Evolutionary conservation across 1,139 yeast species (phyloP).

Genomic region (Nakaseomyces glabratus): DNA sequence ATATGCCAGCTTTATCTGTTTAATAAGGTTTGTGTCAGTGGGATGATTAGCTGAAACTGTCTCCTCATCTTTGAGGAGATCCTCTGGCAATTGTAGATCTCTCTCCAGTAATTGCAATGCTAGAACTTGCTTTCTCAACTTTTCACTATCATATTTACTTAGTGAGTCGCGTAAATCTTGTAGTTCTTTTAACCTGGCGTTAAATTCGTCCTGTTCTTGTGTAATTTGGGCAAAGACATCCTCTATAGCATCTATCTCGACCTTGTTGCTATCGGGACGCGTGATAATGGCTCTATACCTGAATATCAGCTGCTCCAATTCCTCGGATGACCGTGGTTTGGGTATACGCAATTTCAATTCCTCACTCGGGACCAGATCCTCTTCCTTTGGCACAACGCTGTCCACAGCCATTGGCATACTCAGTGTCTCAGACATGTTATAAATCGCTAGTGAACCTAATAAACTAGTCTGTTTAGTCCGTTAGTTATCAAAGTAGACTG

Average conservation of each 20-base stretch:
- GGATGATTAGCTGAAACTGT: neutral
- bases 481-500: no score
- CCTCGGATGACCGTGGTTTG: slow-evolving; percentile 22
- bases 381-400: neutral
- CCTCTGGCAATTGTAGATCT: slow-evolving; percentile 65
- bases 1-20: slow-evolving; percentile 26
- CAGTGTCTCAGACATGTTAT: slow-evolving; percentile 4
- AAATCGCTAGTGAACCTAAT: no score
- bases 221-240: slow-evolving; percentile 30
- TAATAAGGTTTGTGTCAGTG: slow-evolving; percentile 8
- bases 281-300: slow-evolving; percentile 28
- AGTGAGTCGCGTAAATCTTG: slow-evolving; percentile 21
- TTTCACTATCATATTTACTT: slow-evolving; percentile 37
- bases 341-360: slow-evolving; percentile 17
- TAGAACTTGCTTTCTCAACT: slow-evolving; percentile 58
- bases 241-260: slow-evolving; percentile 32
- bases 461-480: no score
- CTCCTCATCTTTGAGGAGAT: slow-evolving; percentile 29
- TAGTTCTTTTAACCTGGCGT: slow-evolving; percentile 28
- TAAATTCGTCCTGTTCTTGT: slow-evolving; percentile 33
- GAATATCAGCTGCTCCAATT: slow-evolving; percentile 27
- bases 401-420: neutral
- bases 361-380: slow-evolving; percentile 7
- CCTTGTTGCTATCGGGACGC: slow-evolving; percentile 19
- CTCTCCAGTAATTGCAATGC: slow-evolving; percentile 70